phyloP scores from a whole-genome alignment of 441 rosid genomes.

The Populus hybrid region DNA sequence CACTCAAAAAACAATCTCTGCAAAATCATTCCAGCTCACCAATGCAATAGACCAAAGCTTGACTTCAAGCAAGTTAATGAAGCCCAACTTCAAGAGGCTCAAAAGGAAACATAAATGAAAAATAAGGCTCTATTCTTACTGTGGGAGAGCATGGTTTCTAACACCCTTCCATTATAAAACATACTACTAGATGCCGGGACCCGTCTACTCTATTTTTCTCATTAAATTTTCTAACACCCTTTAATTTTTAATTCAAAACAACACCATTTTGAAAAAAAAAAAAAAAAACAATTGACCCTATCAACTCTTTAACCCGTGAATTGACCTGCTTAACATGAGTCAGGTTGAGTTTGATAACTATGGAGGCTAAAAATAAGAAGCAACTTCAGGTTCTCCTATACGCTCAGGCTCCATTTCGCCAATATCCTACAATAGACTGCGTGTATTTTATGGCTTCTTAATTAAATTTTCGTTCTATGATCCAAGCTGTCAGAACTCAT shows the following conservation, averaged over 20 bases:
- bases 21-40: slow-evolving; percentile 39
- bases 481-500: not conserved
- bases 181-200: too few relatives aligned
- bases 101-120: slow-evolving; percentile 54
- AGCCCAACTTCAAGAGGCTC: slow-evolving; percentile 67
- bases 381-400: not conserved
- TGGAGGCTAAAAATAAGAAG: not conserved
- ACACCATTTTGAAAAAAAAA: too few relatives aligned
- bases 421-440: not conserved
- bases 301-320: too few relatives aligned
- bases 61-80: slow-evolving; percentile 63
- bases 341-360: too few relatives aligned
- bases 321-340: too few relatives aligned
- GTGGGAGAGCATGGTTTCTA: not conserved
- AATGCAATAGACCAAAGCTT: slow-evolving; percentile 36
- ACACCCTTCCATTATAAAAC: not conserved
- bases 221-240: too few relatives aligned
- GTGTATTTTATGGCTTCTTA: not conserved
- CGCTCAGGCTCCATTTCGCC: not conserved
- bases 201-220: too few relatives aligned
- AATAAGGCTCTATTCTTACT: not conserved
- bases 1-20: slow-evolving; percentile 42
- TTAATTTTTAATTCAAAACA: too few relatives aligned
- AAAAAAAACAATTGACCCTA: too few relatives aligned
- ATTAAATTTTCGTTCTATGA: not conserved